Evolutionary conservation across 164 flowering plant species (phyloP).

Genomic region (Amborella trichopoda): DNA sequence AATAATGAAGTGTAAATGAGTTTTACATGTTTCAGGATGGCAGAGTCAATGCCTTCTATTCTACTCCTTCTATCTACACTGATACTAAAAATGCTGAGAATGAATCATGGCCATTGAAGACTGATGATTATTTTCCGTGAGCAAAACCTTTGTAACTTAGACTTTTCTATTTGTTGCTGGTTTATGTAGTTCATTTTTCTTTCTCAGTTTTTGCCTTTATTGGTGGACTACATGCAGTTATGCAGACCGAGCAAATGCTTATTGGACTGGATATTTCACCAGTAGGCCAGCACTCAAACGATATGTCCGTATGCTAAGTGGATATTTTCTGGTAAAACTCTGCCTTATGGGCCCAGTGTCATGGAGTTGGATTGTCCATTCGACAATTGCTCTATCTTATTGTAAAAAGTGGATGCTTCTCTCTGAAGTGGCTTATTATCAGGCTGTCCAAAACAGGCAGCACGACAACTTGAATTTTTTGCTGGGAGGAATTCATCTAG

Average conservation of each 20-base stretch:
- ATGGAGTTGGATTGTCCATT: no score
- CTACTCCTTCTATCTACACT: slow-evolving; percentile 79
- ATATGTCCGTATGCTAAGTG: slow-evolving; percentile 66
- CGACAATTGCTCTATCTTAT: no score
- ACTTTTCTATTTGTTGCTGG: neutral
- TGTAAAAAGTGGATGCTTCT: no score
- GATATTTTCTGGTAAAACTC: slow-evolving; percentile 68
- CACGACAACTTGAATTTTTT: slow-evolving; percentile 76
- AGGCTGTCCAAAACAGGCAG: slow-evolving; percentile 45
- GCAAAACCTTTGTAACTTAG: slow-evolving; percentile 5
- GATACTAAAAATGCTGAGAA: slow-evolving; percentile 68
- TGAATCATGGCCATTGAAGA: slow-evolving; percentile 72
- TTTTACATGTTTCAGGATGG: no score
- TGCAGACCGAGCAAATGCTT: slow-evolving; percentile 65
- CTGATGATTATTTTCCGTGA: slow-evolving; percentile 82
- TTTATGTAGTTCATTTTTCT: neutral
- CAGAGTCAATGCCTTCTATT: slow-evolving; percentile 77
- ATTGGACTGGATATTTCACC: slow-evolving; percentile 91
- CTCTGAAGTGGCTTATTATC: no score
- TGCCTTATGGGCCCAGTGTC: neutral
- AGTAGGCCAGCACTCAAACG: slow-evolving; percentile 86
- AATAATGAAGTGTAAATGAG: no score
- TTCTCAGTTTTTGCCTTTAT: neutral
- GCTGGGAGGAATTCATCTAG: slow-evolving; percentile 49
- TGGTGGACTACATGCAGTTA: no score